Percentiles rank a stretch among this genome's conserved stretches.
These are phyloP conservation scores for Colletotrichum sojae DNA, from an alignment of 2,329 filamentous ascomycete species.

Conservation along the genomic window DNA sequence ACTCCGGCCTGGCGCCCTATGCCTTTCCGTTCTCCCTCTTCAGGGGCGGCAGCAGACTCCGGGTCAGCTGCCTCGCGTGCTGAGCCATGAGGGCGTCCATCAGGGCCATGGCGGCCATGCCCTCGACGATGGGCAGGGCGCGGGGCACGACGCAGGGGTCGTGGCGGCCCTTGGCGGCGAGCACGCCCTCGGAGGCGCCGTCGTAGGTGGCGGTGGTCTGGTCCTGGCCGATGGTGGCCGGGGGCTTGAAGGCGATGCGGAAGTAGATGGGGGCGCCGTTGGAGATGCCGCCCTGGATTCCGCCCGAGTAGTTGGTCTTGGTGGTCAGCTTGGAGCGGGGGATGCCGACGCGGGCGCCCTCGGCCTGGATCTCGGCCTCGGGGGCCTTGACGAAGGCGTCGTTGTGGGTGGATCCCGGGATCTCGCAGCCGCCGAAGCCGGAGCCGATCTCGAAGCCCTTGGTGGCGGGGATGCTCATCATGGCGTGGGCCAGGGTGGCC, in stretches of 20 bases:
- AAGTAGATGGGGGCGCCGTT: slow-evolving; percentile 97
- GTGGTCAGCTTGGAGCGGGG: slow-evolving; percentile 79
- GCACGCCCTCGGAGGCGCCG: slow-evolving; percentile 76
- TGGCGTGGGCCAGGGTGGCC: slow-evolving; percentile 90
- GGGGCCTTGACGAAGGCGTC: slow-evolving; percentile 82
- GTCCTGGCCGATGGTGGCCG: slow-evolving; percentile 91
- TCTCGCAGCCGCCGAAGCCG: slow-evolving; percentile 88
- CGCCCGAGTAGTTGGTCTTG: slow-evolving; percentile 94
- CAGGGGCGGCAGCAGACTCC: slow-evolving; percentile 39
- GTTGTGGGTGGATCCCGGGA: slow-evolving; percentile 92
- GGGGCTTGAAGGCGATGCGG: slow-evolving; percentile 93
- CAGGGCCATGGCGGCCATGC: slow-evolving; percentile 89
- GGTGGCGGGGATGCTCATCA: slow-evolving; percentile 94
- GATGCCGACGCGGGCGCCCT: slow-evolving; percentile 56
- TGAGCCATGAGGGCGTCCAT: slow-evolving; percentile 92
- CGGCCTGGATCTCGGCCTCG: slow-evolving; percentile 51
- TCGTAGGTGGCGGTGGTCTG: slow-evolving; percentile 88
- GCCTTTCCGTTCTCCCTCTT: slow-evolving; percentile 35
- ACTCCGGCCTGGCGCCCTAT: not conserved
- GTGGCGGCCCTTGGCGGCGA: slow-evolving; percentile 94
- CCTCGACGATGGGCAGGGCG: slow-evolving; percentile 90
- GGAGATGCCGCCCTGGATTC: slow-evolving; percentile 94
- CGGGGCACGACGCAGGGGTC: slow-evolving; percentile 94
- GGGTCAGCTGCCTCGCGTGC: slow-evolving; percentile 66
- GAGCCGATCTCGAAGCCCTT: slow-evolving; percentile 98